These are phyloP conservation scores for Ganoderma meredithae DNA, from an alignment of 1,284 basidiomycete species.

Conservation along the genomic window DNA sequence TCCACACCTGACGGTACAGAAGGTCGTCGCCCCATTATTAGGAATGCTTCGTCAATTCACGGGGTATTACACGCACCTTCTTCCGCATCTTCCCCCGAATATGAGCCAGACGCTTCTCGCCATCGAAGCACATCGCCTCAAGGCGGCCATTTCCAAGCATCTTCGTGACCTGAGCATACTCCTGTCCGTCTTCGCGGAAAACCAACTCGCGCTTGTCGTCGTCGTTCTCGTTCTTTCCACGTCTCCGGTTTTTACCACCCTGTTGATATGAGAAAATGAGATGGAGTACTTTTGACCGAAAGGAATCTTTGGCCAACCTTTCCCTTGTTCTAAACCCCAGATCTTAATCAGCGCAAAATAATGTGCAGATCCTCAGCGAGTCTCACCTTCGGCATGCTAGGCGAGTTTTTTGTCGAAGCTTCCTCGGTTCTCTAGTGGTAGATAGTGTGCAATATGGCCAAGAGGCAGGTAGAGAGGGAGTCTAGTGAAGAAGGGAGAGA, in stretches of 20 bases:
- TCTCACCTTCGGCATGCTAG: slow-evolving; percentile 64
- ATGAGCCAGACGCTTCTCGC: slow-evolving; percentile 97
- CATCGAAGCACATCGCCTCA: slow-evolving; percentile 98
- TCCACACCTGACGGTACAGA: slow-evolving; percentile 86
- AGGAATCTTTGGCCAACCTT: slow-evolving; percentile 57
- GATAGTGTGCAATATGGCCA: slow-evolving; percentile 10
- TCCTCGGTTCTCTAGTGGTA: slow-evolving; percentile 12
- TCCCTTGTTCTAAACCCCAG: slow-evolving; percentile 73
- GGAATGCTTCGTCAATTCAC: neutral
- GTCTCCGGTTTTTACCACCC: slow-evolving; percentile 99
- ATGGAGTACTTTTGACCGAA: neutral
- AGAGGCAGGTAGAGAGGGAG: slow-evolving; percentile 14
- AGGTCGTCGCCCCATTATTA: slow-evolving; percentile 4
- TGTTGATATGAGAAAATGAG: slow-evolving; percentile 43
- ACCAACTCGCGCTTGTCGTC: slow-evolving; percentile 98
- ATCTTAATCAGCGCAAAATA: slow-evolving; percentile 30
- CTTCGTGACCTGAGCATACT: slow-evolving; percentile 98
- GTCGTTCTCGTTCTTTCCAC: slow-evolving; percentile 99
- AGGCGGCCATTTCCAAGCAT: slow-evolving; percentile 99
- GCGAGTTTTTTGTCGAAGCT: slow-evolving; percentile 8
- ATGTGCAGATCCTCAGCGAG: slow-evolving; percentile 15
- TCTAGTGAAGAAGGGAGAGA: slow-evolving; percentile 10
- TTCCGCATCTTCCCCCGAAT: slow-evolving; percentile 99
- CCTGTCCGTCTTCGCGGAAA: slow-evolving; percentile 99
- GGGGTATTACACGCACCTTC: slow-evolving; percentile 73